phyloP scores from a whole-genome alignment of 768 basidiomycete species.

The Podaxis carcinomalis region DNA sequence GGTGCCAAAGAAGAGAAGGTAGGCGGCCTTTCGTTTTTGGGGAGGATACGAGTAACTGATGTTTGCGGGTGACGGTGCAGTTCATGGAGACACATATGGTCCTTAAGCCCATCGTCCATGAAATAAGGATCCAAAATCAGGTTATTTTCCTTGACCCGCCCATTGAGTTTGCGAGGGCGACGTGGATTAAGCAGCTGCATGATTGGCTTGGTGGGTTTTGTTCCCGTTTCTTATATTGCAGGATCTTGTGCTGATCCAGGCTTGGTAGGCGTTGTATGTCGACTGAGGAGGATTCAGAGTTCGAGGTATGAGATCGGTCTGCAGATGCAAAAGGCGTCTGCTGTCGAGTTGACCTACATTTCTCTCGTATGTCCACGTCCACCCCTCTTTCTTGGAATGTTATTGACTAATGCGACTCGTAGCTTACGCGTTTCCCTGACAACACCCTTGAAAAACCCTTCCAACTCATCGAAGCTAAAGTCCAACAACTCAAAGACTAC shows the following conservation, averaged over 20 bases:
- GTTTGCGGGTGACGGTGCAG: conserved; percentile 28
- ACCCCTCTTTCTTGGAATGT: no score
- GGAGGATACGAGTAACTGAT: background rate
- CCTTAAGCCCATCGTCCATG: conserved; percentile 86
- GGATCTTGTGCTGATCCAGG: conserved; percentile 8
- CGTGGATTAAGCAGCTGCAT: conserved; percentile 87
- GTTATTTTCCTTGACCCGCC: conserved; percentile 98
- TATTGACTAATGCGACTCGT: background rate
- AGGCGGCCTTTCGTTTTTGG: background rate
- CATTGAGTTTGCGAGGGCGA: conserved; percentile 88
- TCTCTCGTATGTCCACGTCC: conserved; percentile 53
- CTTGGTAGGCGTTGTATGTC: conserved; percentile 74
- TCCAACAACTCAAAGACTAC: conserved; percentile 83
- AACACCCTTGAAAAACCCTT: conserved; percentile 79
- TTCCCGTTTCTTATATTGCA: background rate
- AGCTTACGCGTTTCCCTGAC: conserved; percentile 76
- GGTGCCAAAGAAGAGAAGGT: conserved; percentile 79
- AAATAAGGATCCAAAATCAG: conserved; percentile 97
- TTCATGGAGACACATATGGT: conserved; percentile 70
- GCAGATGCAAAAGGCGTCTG: conserved; percentile 71
- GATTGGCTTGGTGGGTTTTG: conserved; percentile 69
- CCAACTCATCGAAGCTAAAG: conserved; percentile 80
- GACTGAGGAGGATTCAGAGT: conserved; percentile 83
- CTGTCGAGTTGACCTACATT: conserved; percentile 75
- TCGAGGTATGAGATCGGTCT: conserved; percentile 96